Evolutionary conservation across 2,329 filamentous ascomycete species (phyloP).

Genomic region (Annulohypoxylon truncatum): DNA sequence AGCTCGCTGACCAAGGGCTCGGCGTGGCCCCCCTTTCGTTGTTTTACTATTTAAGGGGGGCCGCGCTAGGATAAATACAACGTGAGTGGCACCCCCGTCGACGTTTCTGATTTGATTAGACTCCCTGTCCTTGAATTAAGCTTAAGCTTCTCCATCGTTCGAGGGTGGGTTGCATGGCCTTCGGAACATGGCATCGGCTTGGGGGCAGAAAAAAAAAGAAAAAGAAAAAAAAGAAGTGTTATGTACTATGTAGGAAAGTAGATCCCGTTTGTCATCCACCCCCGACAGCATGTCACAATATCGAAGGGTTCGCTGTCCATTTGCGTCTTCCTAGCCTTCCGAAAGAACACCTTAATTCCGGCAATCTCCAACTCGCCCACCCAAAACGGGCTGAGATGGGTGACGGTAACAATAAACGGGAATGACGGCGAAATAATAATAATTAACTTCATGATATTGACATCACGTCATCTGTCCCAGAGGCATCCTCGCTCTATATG

Average conservation of each 20-base stretch:
- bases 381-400: constrained; percentile 20
- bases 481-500: constrained; percentile 16
- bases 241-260: not conserved
- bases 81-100: constrained; percentile 25
- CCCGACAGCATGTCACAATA: constrained; percentile 14
- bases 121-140: constrained; percentile 44
- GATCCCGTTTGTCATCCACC: constrained; percentile 14
- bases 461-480: constrained; percentile 35
- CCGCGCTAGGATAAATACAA: constrained; percentile 30
- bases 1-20: constrained; percentile 37
- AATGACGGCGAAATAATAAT: constrained; percentile 25
- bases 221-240: constrained; percentile 1
- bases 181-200: constrained; percentile 32
- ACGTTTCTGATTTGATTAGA: constrained; percentile 41
- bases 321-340: constrained; percentile 26
- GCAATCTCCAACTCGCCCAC: constrained; percentile 23
- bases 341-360: constrained; percentile 27
- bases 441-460: constrained; percentile 31
- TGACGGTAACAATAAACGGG: constrained; percentile 24
- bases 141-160: constrained; percentile 44
- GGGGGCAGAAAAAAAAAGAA: constrained; percentile 24
- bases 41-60: constrained; percentile 27
- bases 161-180: constrained; percentile 37
- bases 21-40: constrained; percentile 17
- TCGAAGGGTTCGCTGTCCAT: constrained; percentile 11